Evolutionary conservation across 495 filamentous ascomycete species (phyloP).

Genomic region (Neurospora sp.): DNA sequence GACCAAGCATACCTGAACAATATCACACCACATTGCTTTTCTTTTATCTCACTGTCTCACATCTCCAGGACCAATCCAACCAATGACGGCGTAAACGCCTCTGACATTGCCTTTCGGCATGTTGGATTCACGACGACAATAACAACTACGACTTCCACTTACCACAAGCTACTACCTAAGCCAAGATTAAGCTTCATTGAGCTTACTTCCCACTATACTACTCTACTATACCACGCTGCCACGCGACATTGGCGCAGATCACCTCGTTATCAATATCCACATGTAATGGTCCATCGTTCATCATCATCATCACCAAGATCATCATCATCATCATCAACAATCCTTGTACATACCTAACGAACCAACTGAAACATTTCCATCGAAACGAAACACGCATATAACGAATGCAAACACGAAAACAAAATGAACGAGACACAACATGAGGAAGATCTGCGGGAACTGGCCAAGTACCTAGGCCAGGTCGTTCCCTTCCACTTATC

Average conservation of each 20-base stretch:
- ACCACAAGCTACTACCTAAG: neutral
- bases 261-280: neutral
- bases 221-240: neutral
- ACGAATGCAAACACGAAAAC: neutral
- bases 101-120: neutral
- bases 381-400: neutral
- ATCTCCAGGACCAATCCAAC: neutral
- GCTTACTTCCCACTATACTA: neutral
- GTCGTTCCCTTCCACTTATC: slow-evolving; percentile 46
- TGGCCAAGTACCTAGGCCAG: slow-evolving; percentile 24
- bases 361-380: neutral
- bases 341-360: neutral
- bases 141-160: neutral
- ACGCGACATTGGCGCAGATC: neutral
- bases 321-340: neutral
- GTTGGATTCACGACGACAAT: neutral
- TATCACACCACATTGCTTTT: neutral
- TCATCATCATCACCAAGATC: neutral
- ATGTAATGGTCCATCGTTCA: neutral
- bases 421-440: neutral
- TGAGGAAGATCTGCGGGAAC: neutral
- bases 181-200: neutral
- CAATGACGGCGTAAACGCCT: neutral
- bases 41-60: neutral
- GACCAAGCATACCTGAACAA: neutral